Evolutionary conservation across 2,329 filamentous ascomycete species (phyloP).

Genomic region (Cladophialophora carrionii): DNA sequence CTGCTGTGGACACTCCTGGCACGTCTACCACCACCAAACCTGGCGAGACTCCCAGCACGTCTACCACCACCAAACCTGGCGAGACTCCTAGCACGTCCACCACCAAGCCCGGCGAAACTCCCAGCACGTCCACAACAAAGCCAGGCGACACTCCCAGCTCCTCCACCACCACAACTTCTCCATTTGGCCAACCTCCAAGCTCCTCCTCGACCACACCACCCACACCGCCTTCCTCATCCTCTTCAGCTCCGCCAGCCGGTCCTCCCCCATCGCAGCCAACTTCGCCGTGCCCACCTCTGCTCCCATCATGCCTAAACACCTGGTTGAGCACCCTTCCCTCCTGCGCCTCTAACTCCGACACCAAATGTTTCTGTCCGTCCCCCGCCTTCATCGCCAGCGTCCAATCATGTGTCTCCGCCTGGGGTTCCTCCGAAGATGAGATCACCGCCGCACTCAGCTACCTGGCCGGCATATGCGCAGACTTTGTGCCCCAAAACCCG

Average conservation of each 20-base stretch:
- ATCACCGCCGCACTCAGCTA: slow-evolving; percentile 74
- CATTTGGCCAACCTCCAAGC: slow-evolving; percentile 3
- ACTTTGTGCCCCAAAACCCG: slow-evolving; percentile 67
- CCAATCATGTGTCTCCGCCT: slow-evolving; percentile 77
- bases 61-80: slow-evolving; percentile 17
- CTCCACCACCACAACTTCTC: slow-evolving; percentile 24
- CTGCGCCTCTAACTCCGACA: slow-evolving; percentile 83
- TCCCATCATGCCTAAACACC: slow-evolving; percentile 89
- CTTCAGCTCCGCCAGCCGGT: slow-evolving; percentile 11
- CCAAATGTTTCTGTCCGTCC: slow-evolving; percentile 83
- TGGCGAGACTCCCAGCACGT: neutral
- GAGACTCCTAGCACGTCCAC: slow-evolving; percentile 12
- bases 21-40: slow-evolving; percentile 20
- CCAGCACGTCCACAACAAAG: slow-evolving; percentile 16
- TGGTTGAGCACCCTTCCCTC: slow-evolving; percentile 71
- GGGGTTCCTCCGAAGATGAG: slow-evolving; percentile 68
- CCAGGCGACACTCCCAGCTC: slow-evolving; percentile 10
- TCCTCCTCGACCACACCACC: slow-evolving; percentile 20
- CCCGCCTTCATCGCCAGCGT: slow-evolving; percentile 75
- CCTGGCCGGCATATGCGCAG: slow-evolving; percentile 89
- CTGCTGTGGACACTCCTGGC: neutral
- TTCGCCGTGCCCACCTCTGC: slow-evolving; percentile 64
- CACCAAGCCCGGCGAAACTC: too few relatives aligned
- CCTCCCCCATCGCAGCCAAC: slow-evolving; percentile 19
- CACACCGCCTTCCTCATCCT: slow-evolving; percentile 40